A percentile compares a stretch with the other conserved stretches of the same genome.
These are phyloP conservation scores for Fusarium ramigenum DNA, from an alignment of 2,329 filamentous ascomycete genomes.

Conservation along the genomic window DNA sequence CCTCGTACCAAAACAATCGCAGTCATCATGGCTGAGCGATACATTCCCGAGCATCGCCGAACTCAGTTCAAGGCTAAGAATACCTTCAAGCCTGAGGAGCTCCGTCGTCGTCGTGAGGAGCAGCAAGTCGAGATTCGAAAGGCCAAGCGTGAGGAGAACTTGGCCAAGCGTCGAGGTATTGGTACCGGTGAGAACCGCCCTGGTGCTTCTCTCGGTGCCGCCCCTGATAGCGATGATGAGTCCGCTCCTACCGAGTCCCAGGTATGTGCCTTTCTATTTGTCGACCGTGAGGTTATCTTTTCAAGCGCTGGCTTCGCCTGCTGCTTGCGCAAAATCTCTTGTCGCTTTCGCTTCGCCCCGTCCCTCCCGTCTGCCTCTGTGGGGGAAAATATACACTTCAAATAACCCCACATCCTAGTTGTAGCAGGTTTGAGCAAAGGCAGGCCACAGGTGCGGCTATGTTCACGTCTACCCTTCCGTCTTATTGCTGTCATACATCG, in stretches of 20 bases:
- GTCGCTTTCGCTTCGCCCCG: slow-evolving; percentile 22
- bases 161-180: slow-evolving; percentile 97
- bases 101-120: slow-evolving; percentile 97
- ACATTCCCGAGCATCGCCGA: slow-evolving; percentile 98
- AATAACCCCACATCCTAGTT: slow-evolving; percentile 47
- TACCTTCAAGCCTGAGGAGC: slow-evolving; percentile 98
- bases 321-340: slow-evolving; percentile 11
- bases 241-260: slow-evolving; percentile 93
- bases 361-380: slow-evolving; percentile 41
- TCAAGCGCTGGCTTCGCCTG: background rate
- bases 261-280: slow-evolving; percentile 63
- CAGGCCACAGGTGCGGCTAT: background rate
- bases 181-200: slow-evolving; percentile 81
- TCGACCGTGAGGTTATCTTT: slow-evolving; percentile 9
- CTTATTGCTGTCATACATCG: slow-evolving; percentile 2
- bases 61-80: slow-evolving; percentile 99
- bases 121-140: slow-evolving; percentile 99
- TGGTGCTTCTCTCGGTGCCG: slow-evolving; percentile 84
- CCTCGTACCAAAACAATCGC: slow-evolving; percentile 42
- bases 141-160: slow-evolving; percentile 97
- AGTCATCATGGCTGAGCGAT: slow-evolving; percentile 92
- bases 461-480: slow-evolving; percentile 18
- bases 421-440: slow-evolving; percentile 25
- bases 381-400: slow-evolving; percentile 45
- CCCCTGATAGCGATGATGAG: slow-evolving; percentile 97